These are phyloP conservation scores for Trichoderma orchidacearum DNA, from an alignment of 495 filamentous ascomycete species.

Conservation along the genomic window DNA sequence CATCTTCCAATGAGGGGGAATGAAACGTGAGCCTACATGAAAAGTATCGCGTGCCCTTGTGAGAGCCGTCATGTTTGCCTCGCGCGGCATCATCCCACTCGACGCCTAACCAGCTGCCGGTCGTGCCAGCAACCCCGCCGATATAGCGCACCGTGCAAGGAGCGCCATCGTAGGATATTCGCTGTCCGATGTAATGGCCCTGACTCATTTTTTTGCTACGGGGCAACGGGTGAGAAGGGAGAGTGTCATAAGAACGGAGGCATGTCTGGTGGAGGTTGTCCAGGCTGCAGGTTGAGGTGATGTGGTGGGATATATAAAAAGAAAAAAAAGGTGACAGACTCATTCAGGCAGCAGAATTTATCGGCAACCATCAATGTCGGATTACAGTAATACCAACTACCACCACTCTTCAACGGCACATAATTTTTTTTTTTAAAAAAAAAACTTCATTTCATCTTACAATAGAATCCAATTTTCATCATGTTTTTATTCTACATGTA, in stretches of 20 bases:
- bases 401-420: background rate
- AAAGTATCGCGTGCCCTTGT: constrained; percentile 72
- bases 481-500: too few species aligned
- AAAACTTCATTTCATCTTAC: too few species aligned
- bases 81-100: constrained; percentile 85
- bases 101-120: constrained; percentile 80
- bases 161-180: constrained; percentile 60
- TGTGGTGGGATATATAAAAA: background rate
- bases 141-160: constrained; percentile 77
- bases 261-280: background rate
- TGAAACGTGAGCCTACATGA: constrained; percentile 41
- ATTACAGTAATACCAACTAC: too few species aligned
- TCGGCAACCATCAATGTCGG: background rate
- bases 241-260: background rate
- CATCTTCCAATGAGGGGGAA: background rate
- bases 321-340: background rate
- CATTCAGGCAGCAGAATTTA: constrained; percentile 7
- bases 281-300: background rate
- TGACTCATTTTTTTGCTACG: background rate
- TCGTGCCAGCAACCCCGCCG: constrained; percentile 61
- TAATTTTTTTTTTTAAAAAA: too few species aligned
- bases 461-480: too few species aligned
- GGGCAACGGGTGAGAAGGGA: background rate
- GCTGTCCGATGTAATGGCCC: constrained; percentile 39
- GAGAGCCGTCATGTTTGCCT: constrained; percentile 82